Percentiles rank a stretch among this genome's conserved stretches.
Conservation (phyloP, 345 rosid species). For the Leavenworthia alabamica region DNA sequence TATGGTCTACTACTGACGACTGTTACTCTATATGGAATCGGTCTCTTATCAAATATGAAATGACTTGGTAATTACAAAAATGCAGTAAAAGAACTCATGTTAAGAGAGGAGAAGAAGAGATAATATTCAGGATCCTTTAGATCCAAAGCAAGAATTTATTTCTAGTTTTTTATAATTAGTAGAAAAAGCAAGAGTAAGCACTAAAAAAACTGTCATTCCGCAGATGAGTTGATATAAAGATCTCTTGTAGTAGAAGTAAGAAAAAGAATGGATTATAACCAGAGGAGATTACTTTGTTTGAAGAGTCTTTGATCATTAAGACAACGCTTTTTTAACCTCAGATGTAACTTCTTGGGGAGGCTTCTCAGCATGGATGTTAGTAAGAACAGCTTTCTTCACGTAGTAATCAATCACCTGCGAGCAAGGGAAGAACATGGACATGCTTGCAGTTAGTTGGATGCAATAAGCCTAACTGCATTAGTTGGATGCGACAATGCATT, state of each 20-base stretch:
- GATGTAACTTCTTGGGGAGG: constrained; percentile 63
- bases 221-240: constrained; percentile 19
- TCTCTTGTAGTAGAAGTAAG: constrained; percentile 12
- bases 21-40: no score
- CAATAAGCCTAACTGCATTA: background rate
- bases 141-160: background rate
- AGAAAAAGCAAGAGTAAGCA: constrained; percentile 1
- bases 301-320: constrained; percentile 17
- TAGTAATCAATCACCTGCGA: constrained; percentile 75
- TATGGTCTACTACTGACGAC: background rate
- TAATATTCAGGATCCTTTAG: background rate
- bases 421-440: constrained; percentile 6
- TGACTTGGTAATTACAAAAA: background rate
- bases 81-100: background rate
- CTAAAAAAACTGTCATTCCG: constrained; percentile 26
- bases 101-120: background rate
- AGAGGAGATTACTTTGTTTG: constrained; percentile 9
- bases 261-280: constrained; percentile 27
- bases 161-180: background rate
- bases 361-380: constrained; percentile 70
- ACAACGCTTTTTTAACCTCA: constrained; percentile 73
- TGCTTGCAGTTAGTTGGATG: background rate
- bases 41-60: no score
- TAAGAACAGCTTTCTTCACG: constrained; percentile 50
- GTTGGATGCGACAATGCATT: background rate